phyloP scores from a whole-genome alignment of 768 basidiomycete genomes.

The Agrocybe praecox region DNA sequence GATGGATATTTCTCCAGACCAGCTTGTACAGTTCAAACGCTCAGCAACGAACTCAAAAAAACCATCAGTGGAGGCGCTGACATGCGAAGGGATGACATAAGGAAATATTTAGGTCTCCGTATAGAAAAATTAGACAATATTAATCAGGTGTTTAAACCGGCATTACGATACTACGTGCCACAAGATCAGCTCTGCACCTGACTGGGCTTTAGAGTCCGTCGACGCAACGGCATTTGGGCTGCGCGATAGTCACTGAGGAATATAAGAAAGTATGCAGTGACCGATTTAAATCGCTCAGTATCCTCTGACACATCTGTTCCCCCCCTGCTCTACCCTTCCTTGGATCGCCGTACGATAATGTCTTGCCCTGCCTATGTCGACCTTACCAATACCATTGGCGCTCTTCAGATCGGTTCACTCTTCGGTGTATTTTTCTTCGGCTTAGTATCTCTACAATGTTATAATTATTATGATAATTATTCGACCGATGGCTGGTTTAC shows the following conservation, averaged over 20 bases:
- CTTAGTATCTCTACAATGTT: slow-evolving; percentile 24
- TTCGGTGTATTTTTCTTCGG: slow-evolving; percentile 29
- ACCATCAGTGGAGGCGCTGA: not conserved
- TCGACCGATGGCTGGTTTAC: slow-evolving; percentile 21
- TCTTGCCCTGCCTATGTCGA: slow-evolving; percentile 9
- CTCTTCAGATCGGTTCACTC: slow-evolving; percentile 26
- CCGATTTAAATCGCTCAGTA: not conserved
- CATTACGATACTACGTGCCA: not conserved
- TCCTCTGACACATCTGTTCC: not conserved
- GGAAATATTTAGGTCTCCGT: not conserved
- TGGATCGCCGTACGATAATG: not conserved
- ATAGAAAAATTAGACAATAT: not conserved
- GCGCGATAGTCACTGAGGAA: not conserved
- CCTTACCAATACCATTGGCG: slow-evolving; percentile 22
- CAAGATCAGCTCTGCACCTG: not conserved
- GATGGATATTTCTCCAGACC: too few relatives aligned
- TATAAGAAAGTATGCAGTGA: not conserved
- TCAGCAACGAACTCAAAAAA: not conserved
- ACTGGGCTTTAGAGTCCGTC: not conserved
- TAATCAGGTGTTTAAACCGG: not conserved
- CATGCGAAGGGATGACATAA: not conserved
- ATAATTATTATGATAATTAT: slow-evolving; percentile 24
- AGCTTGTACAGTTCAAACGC: too few relatives aligned
- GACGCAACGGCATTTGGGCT: not conserved
- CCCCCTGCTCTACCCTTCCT: not conserved